A percentile compares a stretch with the other conserved stretches of the same genome.
phyloP scores from a whole-genome alignment of 2,329 filamentous ascomycete genomes.

The Ampelomyces quisqualis region DNA sequence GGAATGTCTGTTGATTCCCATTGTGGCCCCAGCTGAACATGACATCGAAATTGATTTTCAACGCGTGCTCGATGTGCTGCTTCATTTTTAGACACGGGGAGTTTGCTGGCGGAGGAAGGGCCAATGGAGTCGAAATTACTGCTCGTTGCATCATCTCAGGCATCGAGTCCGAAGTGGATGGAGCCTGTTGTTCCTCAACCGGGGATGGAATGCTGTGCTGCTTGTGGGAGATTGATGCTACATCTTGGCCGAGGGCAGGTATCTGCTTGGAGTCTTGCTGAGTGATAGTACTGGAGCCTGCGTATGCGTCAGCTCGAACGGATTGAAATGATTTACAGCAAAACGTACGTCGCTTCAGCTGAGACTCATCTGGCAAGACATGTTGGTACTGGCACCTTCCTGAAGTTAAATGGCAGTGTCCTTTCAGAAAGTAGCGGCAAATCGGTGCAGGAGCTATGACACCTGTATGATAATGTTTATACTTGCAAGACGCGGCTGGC shows the following conservation, averaged over 20 bases:
- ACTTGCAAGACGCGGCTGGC: slow-evolving; percentile 10
- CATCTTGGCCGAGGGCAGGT: neutral
- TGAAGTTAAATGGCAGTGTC: slow-evolving; percentile 8
- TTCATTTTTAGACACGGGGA: slow-evolving; percentile 15
- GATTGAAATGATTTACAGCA: no score
- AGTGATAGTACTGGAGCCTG: neutral
- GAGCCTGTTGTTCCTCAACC: neutral
- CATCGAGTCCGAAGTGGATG: no score
- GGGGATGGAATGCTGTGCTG: no score
- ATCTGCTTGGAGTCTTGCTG: neutral
- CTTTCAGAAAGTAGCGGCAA: slow-evolving; percentile 21
- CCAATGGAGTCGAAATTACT: no score
- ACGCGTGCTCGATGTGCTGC: slow-evolving; percentile 16
- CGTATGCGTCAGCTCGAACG: neutral
- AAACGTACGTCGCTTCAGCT: neutral
- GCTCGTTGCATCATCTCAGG: no score
- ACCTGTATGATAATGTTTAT: slow-evolving; percentile 19
- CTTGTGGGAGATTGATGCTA: no score
- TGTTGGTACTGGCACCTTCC: slow-evolving; percentile 12
- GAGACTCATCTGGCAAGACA: neutral
- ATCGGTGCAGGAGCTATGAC: no score
- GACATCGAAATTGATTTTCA: slow-evolving; percentile 22
- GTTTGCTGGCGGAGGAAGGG: neutral
- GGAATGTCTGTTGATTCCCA: slow-evolving; percentile 3
- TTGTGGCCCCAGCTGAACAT: slow-evolving; percentile 25